These are phyloP conservation scores for Phytophthora meadii DNA, from an alignment of 352 stramenopile genomes.

Conservation along the genomic window DNA sequence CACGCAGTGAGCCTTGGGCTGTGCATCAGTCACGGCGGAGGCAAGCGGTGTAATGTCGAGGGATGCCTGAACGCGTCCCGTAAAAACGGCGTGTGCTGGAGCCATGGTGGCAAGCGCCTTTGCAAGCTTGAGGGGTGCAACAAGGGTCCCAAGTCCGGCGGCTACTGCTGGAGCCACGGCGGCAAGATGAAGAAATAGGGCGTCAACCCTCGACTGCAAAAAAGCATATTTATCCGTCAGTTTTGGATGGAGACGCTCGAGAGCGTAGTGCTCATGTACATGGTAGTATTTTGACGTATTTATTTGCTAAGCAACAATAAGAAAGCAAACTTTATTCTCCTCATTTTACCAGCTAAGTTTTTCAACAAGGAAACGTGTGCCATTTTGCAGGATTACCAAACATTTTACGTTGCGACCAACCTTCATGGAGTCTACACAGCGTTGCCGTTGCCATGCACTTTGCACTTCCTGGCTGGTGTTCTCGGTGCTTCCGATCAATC, in stretches of 20 bases:
- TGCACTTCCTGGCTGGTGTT: slow-evolving; percentile 5
- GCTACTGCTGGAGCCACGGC: slow-evolving; percentile 86
- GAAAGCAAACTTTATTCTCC: not conserved
- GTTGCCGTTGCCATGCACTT: not conserved
- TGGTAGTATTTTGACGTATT: slow-evolving; percentile 39
- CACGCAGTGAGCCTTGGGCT: slow-evolving; percentile 83
- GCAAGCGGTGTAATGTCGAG: slow-evolving; percentile 78
- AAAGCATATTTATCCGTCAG: slow-evolving; percentile 51
- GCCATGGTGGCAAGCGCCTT: slow-evolving; percentile 78
- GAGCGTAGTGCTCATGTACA: slow-evolving; percentile 21
- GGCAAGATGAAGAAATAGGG: slow-evolving; percentile 86
- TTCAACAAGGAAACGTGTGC: too few relatives aligned
- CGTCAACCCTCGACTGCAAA: not conserved
- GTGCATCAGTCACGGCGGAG: slow-evolving; percentile 87
- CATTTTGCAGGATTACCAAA: too few relatives aligned
- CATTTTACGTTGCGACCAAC: too few relatives aligned
- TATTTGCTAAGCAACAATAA: slow-evolving; percentile 22
- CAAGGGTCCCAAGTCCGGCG: slow-evolving; percentile 82
- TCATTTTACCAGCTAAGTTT: not conserved
- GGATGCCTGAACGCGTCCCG: slow-evolving; percentile 82
- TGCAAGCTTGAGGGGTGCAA: slow-evolving; percentile 84
- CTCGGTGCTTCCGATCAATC: slow-evolving; percentile 18
- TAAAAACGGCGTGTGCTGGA: slow-evolving; percentile 87
- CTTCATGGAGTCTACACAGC: not conserved
- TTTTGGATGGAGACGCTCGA: slow-evolving; percentile 26